These are phyloP conservation scores for Centaurea solstitialis DNA, from an alignment of 129 eudicot genomes.

Conservation along the genomic window DNA sequence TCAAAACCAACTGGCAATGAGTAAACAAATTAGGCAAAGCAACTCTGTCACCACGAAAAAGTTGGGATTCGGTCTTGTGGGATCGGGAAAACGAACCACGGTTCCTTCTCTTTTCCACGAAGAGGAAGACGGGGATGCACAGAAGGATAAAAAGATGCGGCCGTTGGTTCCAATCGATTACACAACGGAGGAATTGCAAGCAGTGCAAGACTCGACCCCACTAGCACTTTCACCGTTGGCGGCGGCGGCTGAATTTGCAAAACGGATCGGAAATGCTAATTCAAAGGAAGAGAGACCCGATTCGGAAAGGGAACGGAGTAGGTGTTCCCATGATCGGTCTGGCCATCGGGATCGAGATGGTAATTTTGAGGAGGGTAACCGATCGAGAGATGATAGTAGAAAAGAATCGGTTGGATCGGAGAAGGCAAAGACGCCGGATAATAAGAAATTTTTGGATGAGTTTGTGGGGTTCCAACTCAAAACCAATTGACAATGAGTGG, in stretches of 20 bases:
- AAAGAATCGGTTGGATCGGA: constrained; percentile 50
- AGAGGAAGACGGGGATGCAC: constrained; percentile 96
- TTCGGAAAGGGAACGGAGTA: constrained; percentile 61
- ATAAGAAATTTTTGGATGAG: constrained; percentile 83
- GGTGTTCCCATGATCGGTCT: constrained; percentile 63
- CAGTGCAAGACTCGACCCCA: constrained; percentile 48
- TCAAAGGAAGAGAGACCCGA: constrained; percentile 73
- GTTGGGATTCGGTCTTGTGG: constrained; percentile 89
- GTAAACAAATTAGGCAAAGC: constrained; percentile 45
- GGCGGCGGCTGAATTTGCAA: constrained; percentile 75
- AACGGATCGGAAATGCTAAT: constrained; percentile 55
- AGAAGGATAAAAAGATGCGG: constrained; percentile 95
- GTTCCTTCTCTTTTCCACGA: constrained; percentile 90
- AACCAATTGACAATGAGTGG: no score
- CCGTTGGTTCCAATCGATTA: constrained; percentile 97
- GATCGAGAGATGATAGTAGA: constrained; percentile 54
- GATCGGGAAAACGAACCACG: constrained; percentile 87
- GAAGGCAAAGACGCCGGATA: constrained; percentile 62
- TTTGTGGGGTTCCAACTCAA: no score
- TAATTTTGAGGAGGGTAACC: constrained; percentile 39
- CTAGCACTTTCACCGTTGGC: constrained; percentile 58
- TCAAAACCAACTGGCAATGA: no score
- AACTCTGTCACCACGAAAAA: constrained; percentile 55
- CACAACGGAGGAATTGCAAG: constrained; percentile 85
- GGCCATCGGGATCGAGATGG: constrained; percentile 67